Conservation (phyloP, 208 protist genomes). For the Herpetomonas tarakana region DNA sequence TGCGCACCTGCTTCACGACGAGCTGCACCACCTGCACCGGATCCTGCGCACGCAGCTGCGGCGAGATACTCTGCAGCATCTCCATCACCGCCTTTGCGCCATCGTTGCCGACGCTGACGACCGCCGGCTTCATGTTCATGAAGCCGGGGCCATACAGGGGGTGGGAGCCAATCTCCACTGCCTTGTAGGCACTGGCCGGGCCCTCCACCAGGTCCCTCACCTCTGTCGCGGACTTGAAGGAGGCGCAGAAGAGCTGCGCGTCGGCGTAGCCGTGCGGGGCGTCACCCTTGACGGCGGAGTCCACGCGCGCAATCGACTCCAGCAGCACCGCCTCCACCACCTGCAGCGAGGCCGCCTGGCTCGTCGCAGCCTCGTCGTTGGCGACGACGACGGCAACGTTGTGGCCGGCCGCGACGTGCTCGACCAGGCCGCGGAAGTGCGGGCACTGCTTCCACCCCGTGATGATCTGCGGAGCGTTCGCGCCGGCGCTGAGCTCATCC, state of each 20-base stretch:
- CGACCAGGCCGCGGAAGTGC: conserved; percentile 10
- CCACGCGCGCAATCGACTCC: conserved; percentile 25
- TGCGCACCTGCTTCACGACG: conserved; percentile 57
- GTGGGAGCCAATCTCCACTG: conserved; percentile 38
- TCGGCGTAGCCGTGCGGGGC: conserved; percentile 36
- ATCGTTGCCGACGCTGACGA: conserved; percentile 12
- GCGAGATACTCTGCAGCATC: conserved; percentile 22
- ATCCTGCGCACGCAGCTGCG: conserved; percentile 17
- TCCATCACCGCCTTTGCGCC: conserved; percentile 10
- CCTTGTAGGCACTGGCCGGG: conserved; percentile 11
- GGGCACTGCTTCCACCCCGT: conserved; percentile 3
- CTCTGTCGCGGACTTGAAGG: conserved; percentile 25
- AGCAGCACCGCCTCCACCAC: conserved; percentile 19
- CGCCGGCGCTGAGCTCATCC: conserved; percentile 16
- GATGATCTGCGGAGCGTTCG: conserved; percentile 8
- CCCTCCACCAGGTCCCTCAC: conserved; percentile 21
- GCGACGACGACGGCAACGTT: conserved; percentile 39
- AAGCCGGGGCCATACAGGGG: conserved; percentile 55
- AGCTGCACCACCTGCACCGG: conserved; percentile 36
- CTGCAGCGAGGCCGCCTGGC: conserved; percentile 9
- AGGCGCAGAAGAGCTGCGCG: conserved; percentile 31
- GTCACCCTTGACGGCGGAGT: conserved; percentile 19
- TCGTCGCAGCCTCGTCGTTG: conserved; percentile 15
- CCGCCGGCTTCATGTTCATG: conserved; percentile 33
- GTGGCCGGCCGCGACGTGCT: conserved; percentile 43